phyloP scores from a whole-genome alignment of 2,329 filamentous ascomycete genomes.

The Fusarium falciforme region DNA sequence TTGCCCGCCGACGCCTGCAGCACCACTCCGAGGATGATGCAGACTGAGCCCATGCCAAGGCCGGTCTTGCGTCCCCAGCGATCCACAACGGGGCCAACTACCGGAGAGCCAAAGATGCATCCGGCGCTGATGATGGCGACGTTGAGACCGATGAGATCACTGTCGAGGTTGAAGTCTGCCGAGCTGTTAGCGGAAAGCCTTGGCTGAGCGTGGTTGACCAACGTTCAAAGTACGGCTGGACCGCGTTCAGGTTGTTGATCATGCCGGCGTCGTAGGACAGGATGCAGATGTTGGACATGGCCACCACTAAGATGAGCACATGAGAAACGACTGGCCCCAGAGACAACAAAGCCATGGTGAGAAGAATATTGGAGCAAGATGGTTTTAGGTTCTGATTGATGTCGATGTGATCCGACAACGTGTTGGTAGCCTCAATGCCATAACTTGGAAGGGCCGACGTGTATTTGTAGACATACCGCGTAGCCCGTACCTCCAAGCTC shows the following conservation, averaged over 20 bases:
- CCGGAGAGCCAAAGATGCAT: constrained; percentile 12
- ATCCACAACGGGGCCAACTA: constrained; percentile 14
- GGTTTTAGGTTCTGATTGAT: not conserved
- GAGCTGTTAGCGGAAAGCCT: not conserved
- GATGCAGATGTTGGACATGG: constrained; percentile 20
- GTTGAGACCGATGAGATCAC: constrained; percentile 14
- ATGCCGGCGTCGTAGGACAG: constrained; percentile 19
- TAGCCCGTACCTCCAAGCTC: not conserved
- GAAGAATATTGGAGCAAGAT: not conserved
- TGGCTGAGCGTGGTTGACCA: not conserved
- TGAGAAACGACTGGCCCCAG: constrained; percentile 7
- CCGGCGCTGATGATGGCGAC: constrained; percentile 17
- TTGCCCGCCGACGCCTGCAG: constrained; percentile 8
- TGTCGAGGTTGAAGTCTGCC: constrained; percentile 13
- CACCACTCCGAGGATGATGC: constrained; percentile 14
- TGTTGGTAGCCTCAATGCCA: not conserved
- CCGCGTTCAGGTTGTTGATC: constrained; percentile 21
- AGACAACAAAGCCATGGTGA: not conserved
- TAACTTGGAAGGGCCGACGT: not conserved
- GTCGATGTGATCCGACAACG: not conserved
- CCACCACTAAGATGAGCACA: constrained; percentile 9
- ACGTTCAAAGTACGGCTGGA: constrained; percentile 13
- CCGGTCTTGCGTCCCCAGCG: constrained; percentile 18
- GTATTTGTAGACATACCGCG: not conserved
- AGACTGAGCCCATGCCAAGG: constrained; percentile 9